Evolutionary conservation across 176 grass and related monocot species (phyloP).

Genomic region (Phoenix roebelenii): DNA sequence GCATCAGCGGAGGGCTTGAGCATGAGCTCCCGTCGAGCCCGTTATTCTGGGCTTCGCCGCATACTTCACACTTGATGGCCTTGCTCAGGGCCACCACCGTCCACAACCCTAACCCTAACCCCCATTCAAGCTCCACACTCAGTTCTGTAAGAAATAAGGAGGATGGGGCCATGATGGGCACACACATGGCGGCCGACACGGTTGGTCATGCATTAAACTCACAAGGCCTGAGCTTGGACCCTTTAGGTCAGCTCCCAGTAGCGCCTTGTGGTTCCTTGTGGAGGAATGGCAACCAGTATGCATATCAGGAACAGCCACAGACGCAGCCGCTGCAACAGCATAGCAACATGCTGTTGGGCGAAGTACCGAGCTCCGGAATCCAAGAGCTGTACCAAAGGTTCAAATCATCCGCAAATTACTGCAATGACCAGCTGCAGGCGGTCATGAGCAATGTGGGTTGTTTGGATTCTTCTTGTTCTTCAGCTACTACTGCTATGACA

Average conservation of each 20-base stretch:
- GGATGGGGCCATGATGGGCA: neutral
- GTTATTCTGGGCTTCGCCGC: constrained; percentile 7
- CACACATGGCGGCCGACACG: neutral
- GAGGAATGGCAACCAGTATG: constrained; percentile 1
- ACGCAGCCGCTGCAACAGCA: neutral
- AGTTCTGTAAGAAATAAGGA: constrained; percentile 8
- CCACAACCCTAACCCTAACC: neutral
- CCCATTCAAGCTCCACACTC: neutral
- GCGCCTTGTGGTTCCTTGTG: neutral
- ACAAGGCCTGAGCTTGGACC: constrained; percentile 1
- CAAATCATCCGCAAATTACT: constrained; percentile 11
- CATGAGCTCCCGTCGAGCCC: constrained; percentile 3
- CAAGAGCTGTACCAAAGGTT: constrained; percentile 15
- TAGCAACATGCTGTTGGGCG: neutral
- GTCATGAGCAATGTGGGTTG: neutral
- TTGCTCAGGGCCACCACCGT: neutral
- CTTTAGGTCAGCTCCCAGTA: neutral
- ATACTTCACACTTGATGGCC: constrained; percentile 12
- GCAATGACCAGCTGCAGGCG: constrained; percentile 6
- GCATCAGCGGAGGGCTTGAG: neutral
- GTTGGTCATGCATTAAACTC: neutral
- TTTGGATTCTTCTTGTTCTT: neutral
- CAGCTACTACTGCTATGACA: neutral
- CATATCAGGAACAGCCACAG: neutral
- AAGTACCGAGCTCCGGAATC: constrained; percentile 14